A percentile compares a stretch with the other conserved stretches of the same genome.
phyloP scores from a whole-genome alignment of 805 yeast species.

The Saccharomyces paradoxus region DNA sequence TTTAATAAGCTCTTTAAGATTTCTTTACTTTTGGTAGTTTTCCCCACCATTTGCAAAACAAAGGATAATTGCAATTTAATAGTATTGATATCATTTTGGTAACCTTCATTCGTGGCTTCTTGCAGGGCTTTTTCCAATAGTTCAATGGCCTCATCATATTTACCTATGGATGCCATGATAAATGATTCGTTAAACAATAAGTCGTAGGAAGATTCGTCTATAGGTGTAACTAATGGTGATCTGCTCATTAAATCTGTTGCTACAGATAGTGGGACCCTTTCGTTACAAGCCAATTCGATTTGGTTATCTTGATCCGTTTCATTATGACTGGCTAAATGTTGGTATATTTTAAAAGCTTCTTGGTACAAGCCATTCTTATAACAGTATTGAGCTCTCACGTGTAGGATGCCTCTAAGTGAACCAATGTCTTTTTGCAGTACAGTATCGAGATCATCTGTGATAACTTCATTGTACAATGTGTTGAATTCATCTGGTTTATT shows the following conservation, averaged over 20 bases:
- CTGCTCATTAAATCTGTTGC: slow-evolving; percentile 11
- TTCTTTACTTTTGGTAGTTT: slow-evolving; percentile 30
- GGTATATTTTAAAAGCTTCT: slow-evolving; percentile 45
- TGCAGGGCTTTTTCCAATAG: slow-evolving; percentile 39
- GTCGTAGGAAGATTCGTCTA: slow-evolving; percentile 43
- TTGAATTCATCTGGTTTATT: slow-evolving; percentile 30
- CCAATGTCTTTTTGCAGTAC: slow-evolving; percentile 6
- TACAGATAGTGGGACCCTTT: slow-evolving; percentile 58
- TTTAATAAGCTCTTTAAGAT: slow-evolving; percentile 32
- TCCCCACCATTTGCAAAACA: slow-evolving; percentile 38
- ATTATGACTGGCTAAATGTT: slow-evolving; percentile 34
- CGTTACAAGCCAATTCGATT: slow-evolving; percentile 57
- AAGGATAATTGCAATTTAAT: slow-evolving; percentile 55
- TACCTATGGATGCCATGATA: slow-evolving; percentile 39
- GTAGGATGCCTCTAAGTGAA: slow-evolving; percentile 35
- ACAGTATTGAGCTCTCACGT: slow-evolving; percentile 45
- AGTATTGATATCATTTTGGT: slow-evolving; percentile 47
- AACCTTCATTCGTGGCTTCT: slow-evolving; percentile 34
- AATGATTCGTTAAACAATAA: slow-evolving; percentile 56
- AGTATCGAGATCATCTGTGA: slow-evolving; percentile 6
- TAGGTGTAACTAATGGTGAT: slow-evolving; percentile 10
- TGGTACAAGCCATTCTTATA: slow-evolving; percentile 44
- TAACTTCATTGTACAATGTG: slow-evolving; percentile 15
- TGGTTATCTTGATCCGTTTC: slow-evolving; percentile 33
- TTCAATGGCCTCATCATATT: slow-evolving; percentile 35